phyloP scores from a whole-genome alignment of 23 red algal genomes.

The Gracilaria gracilis region DNA sequence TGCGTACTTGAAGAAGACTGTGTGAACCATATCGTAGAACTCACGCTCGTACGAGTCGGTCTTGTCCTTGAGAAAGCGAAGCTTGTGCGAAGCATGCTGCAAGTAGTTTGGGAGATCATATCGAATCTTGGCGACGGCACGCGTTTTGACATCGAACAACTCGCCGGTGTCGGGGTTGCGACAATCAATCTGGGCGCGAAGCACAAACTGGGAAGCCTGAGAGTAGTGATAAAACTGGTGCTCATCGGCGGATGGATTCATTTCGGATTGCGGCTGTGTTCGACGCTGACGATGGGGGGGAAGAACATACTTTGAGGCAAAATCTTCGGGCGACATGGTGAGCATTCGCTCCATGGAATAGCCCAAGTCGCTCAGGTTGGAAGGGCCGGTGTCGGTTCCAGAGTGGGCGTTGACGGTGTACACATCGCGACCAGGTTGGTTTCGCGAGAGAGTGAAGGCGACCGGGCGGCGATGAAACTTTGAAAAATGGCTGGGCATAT shows the following conservation, averaged over 20 bases:
- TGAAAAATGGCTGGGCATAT: constrained; percentile 71
- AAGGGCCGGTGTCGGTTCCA: no score
- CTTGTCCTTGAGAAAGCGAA: no score
- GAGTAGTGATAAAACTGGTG: constrained; percentile 69
- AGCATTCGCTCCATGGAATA: constrained; percentile 92
- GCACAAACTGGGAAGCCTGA: constrained; percentile 82
- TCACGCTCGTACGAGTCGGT: no score
- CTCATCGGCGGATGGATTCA: constrained; percentile 8
- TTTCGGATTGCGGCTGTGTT: not conserved
- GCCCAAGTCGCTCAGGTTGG: constrained; percentile 80
- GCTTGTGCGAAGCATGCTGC: no score
- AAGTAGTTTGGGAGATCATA: constrained; percentile 89
- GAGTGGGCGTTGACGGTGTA: no score
- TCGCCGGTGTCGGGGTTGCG: constrained; percentile 72
- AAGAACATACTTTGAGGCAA: constrained; percentile 55
- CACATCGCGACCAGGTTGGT: not conserved
- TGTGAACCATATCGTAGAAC: no score
- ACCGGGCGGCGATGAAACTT: constrained; percentile 66
- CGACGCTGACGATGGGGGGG: not conserved
- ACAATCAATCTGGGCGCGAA: constrained; percentile 95
- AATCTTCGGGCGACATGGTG: constrained; percentile 63
- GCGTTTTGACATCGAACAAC: constrained; percentile 95
- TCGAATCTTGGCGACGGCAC: constrained; percentile 84
- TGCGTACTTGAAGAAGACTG: no score
- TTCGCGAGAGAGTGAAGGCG: constrained; percentile 61